phyloP scores from a whole-genome alignment of 1,139 yeast species.

The Debaryomycetaceae sp. region DNA sequence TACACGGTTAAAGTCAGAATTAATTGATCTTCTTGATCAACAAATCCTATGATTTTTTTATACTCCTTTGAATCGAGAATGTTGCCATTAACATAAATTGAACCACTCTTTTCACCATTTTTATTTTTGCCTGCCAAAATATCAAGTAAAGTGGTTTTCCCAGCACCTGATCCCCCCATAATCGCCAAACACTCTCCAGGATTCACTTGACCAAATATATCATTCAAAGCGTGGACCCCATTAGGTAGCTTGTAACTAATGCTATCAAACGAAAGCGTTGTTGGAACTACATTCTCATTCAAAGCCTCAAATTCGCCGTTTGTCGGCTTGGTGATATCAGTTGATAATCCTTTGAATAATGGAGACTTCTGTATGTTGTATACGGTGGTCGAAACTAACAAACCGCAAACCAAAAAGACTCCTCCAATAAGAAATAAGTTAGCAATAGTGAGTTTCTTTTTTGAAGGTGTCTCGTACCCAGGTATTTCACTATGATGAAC shows the following conservation, averaged over 20 bases:
- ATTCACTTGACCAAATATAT: slow-evolving; percentile 69
- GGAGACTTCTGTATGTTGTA: slow-evolving; percentile 63
- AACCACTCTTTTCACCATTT: slow-evolving; percentile 65
- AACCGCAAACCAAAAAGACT: slow-evolving; percentile 41
- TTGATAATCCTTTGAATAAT: slow-evolving; percentile 40
- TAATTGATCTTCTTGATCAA: slow-evolving; percentile 93
- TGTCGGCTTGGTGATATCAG: slow-evolving; percentile 20
- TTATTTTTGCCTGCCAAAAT: slow-evolving; percentile 86
- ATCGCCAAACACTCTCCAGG: slow-evolving; percentile 93
- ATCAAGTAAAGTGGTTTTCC: slow-evolving; percentile 89
- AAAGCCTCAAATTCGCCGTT: slow-evolving; percentile 37
- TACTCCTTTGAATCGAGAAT: slow-evolving; percentile 39
- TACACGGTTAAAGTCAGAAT: slow-evolving; percentile 92
- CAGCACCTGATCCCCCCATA: slow-evolving; percentile 99
- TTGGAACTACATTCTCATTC: slow-evolving; percentile 64
- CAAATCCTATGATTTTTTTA: slow-evolving; percentile 81
- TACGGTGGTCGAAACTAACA: slow-evolving; percentile 39
- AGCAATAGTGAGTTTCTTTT: slow-evolving; percentile 45
- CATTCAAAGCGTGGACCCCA: slow-evolving; percentile 51
- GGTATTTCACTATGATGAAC: slow-evolving; percentile 90
- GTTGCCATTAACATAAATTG: slow-evolving; percentile 72
- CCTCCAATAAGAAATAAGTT: slow-evolving; percentile 50
- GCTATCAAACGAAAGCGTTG: slow-evolving; percentile 72
- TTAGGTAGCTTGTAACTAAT: slow-evolving; percentile 60
- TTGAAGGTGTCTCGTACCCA: slow-evolving; percentile 73